A percentile compares a stretch with the other conserved stretches of the same genome.
These are phyloP conservation scores for Sequoiadendron giganteum DNA, from an alignment of 75 land plant genomes.

Conservation along the genomic window DNA sequence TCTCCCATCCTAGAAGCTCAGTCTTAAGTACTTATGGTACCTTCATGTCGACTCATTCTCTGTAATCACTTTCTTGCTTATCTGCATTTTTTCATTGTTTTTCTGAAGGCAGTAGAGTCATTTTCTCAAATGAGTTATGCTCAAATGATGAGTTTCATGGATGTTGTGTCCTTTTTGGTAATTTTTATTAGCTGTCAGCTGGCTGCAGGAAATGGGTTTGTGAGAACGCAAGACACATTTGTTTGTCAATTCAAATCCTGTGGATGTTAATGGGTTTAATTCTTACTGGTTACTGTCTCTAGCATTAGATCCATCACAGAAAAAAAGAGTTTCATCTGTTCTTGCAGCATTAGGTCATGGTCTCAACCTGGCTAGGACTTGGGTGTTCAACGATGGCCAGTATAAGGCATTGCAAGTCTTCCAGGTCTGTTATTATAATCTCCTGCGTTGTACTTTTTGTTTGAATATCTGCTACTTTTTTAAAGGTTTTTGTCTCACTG, in stretches of 20 bases:
- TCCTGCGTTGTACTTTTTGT: not conserved
- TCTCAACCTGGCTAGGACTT: constrained; percentile 63
- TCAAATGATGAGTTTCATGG: not conserved
- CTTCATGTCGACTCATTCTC: not conserved
- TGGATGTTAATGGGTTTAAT: constrained; percentile 60
- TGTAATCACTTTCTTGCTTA: not conserved
- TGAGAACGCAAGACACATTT: constrained; percentile 39
- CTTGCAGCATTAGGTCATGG: constrained; percentile 45
- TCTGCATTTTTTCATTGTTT: not conserved
- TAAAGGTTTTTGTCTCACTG: not conserved
- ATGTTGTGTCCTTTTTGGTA: not conserved
- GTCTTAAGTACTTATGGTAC: not conserved
- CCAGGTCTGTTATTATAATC: constrained; percentile 26
- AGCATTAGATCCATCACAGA: constrained; percentile 46
- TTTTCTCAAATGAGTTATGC: not conserved
- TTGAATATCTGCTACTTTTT: not conserved
- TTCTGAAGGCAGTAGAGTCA: not conserved
- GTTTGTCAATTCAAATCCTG: constrained; percentile 47
- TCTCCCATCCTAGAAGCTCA: too few relatives aligned
- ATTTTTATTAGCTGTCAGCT: not conserved
- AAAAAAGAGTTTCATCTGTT: constrained; percentile 37
- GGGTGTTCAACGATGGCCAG: constrained; percentile 83
- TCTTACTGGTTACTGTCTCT: constrained; percentile 76
- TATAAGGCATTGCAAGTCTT: constrained; percentile 57
- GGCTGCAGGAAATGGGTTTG: constrained; percentile 35